phyloP scores from a whole-genome alignment of 1,284 basidiomycete species.

The Pisolithus thermaeus region DNA sequence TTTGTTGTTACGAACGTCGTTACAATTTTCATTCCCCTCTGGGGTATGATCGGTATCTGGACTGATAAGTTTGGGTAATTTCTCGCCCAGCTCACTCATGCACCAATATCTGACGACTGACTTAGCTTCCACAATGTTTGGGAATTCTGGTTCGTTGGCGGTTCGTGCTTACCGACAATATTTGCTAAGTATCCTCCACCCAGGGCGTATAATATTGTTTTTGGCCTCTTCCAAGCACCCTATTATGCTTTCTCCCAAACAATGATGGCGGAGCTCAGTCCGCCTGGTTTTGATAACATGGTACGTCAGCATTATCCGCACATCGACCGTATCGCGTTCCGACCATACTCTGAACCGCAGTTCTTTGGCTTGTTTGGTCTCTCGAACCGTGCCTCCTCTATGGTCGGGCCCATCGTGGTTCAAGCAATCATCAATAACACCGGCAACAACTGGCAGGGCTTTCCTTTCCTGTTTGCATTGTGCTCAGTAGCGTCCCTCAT shows the following conservation, averaged over 20 bases:
- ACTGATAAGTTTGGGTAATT: constrained; percentile 64
- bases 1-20: constrained; percentile 74
- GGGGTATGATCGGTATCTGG: constrained; percentile 87
- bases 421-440: constrained; percentile 68
- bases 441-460: constrained; percentile 25
- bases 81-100: not conserved
- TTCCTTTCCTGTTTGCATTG: constrained; percentile 78
- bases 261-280: constrained; percentile 82
- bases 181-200: not conserved
- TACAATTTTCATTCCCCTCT: constrained; percentile 72
- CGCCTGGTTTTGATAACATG: constrained; percentile 82
- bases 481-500: constrained; percentile 58
- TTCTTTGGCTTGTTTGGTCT: constrained; percentile 82
- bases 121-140: constrained; percentile 72
- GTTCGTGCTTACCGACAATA: not conserved
- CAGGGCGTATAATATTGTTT: constrained; percentile 25
- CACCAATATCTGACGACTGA: not conserved
- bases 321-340: not conserved
- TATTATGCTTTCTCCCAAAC: constrained; percentile 87
- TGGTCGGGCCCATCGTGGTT: constrained; percentile 76
- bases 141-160: constrained; percentile 66
- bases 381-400: constrained; percentile 75
- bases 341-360: constrained; percentile 26
- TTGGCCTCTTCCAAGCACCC: constrained; percentile 66
- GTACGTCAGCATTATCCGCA: constrained; percentile 26